phyloP scores from a whole-genome alignment of 1,284 basidiomycete genomes.

The Microstroma glucosiphilum region DNA sequence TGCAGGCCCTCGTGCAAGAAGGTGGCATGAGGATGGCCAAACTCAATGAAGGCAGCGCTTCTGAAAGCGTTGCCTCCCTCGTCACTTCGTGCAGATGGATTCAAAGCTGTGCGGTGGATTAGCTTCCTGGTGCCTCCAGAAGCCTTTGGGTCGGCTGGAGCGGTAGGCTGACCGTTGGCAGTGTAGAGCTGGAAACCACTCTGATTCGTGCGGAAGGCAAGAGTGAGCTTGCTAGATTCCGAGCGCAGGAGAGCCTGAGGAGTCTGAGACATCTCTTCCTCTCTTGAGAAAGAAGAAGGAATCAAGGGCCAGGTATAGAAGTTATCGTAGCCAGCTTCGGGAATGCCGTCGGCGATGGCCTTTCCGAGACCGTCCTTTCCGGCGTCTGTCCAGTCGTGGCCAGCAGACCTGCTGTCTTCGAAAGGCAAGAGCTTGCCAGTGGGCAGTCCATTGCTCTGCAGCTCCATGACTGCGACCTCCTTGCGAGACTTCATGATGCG shows the following conservation, averaged over 20 bases:
- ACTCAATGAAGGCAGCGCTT: slow-evolving; percentile 36
- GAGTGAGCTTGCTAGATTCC: neutral
- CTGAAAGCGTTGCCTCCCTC: slow-evolving; percentile 26
- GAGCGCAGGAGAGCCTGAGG: neutral
- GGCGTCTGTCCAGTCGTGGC: slow-evolving; percentile 7
- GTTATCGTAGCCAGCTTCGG: slow-evolving; percentile 35
- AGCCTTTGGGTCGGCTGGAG: slow-evolving; percentile 21
- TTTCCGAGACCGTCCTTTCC: slow-evolving; percentile 17
- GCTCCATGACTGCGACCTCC: slow-evolving; percentile 25
- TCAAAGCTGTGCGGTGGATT: slow-evolving; percentile 18
- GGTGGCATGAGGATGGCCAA: slow-evolving; percentile 40
- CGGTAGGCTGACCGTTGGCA: slow-evolving; percentile 24
- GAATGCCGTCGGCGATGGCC: slow-evolving; percentile 19
- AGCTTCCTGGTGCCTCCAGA: slow-evolving; percentile 25
- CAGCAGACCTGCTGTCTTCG: slow-evolving; percentile 21
- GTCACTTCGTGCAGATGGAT: slow-evolving; percentile 4
- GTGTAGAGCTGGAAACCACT: slow-evolving; percentile 39
- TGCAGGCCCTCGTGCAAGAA: slow-evolving; percentile 26
- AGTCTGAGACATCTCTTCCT: neutral
- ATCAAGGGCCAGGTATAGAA: slow-evolving; percentile 34
- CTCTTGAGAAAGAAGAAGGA: slow-evolving; percentile 12
- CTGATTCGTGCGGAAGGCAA: slow-evolving; percentile 38
- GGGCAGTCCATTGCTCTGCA: slow-evolving; percentile 26
- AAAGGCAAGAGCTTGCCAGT: slow-evolving; percentile 26
- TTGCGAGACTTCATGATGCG: slow-evolving; percentile 23